Conservation (phyloP, 1,139 yeast genomes). For the Hyphopichia wangnamkhiaoensis region DNA sequence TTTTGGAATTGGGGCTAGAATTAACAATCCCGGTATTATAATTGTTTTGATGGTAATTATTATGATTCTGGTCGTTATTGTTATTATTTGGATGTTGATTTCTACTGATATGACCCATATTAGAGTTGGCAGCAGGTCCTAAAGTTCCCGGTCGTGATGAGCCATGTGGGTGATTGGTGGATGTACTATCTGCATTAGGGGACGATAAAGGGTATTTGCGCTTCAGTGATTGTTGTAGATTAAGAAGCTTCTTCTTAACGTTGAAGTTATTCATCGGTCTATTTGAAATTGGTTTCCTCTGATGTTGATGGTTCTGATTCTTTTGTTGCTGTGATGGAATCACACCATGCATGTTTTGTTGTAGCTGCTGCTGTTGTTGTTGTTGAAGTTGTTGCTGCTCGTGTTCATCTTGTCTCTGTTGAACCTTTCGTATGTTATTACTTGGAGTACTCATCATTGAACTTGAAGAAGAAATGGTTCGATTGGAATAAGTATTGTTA, state of each 20-base stretch:
- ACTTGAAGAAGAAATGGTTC: constrained; percentile 31
- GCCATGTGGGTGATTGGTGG: background rate
- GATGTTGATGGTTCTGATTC: background rate
- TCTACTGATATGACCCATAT: background rate
- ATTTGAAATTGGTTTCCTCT: constrained; percentile 3
- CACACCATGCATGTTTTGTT: too few species aligned
- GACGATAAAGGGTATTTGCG: constrained; percentile 5
- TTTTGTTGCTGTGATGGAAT: too few species aligned
- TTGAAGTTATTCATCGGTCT: constrained; percentile 6
- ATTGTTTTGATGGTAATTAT: background rate
- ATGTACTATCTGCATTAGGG: background rate
- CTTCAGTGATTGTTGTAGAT: constrained; percentile 30
- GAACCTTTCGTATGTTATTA: constrained; percentile 27
- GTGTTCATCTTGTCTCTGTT: constrained; percentile 20
- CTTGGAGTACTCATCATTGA: constrained; percentile 38
- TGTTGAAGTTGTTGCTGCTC: constrained; percentile 13
- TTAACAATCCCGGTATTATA: background rate
- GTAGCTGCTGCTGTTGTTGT: constrained; percentile 9
- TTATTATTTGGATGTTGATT: background rate
- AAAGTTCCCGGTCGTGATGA: background rate
- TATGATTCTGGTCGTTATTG: background rate
- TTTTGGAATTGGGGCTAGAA: constrained; percentile 1
- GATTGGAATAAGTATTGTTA: constrained; percentile 22
- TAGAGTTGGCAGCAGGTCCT: too few species aligned
- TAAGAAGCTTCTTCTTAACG: constrained; percentile 31